Evolutionary conservation across 2,329 filamentous ascomycete genomes (phyloP), one percentile per base, ranked within the genome.

Genomic region (Neophaeococcomyces mojaviensis): DNA sequence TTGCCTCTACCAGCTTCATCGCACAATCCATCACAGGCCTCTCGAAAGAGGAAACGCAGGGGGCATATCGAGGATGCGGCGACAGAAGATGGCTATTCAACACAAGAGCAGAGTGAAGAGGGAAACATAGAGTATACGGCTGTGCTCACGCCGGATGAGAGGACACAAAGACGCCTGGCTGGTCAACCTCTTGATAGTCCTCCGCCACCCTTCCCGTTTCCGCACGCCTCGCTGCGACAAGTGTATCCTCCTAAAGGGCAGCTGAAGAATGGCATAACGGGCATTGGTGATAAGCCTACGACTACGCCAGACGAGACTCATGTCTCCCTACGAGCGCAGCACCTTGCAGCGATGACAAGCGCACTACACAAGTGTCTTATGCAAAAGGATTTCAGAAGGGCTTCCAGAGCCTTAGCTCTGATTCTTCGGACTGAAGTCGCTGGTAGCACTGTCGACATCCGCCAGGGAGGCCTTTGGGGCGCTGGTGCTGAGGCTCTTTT

Each of bases 401-500:
- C 89, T 0, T 78, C 78, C 40, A 74, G 85, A 49, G 84, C 86
- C 0, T 90, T 87, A 73, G 82, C 79, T 1, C 67, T 94, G 53
- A 72, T 95, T 26, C 62, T 88, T 38, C 77, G 83, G 39, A 74
- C 79, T 38, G 76, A 74, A 40, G 68, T 81, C 19, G 59, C 66
- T 47, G 79, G 79, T 2, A 63, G 65, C 39, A 67, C 68, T 5
- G 70, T 89, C 16, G 87, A 95, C 60, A 63, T 90, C 39, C 77
- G 88, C 32, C 71, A 70, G 16, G 74, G 82, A 57, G 76, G 79
- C 30, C 75, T 84, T 53, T 96, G 89, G 90, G 82, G 82, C 12
- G 75, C 95, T 36, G 88, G 87, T 1, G 87, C 86, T 2, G 89
- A 95, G 65, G 78, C 96, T 16, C 67, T 95, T 46, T 79, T 94